Percentiles rank a stretch among this genome's conserved stretches.
phyloP scores from a whole-genome alignment of 768 basidiomycete genomes.

The Psilocybe subaeruginosa region DNA sequence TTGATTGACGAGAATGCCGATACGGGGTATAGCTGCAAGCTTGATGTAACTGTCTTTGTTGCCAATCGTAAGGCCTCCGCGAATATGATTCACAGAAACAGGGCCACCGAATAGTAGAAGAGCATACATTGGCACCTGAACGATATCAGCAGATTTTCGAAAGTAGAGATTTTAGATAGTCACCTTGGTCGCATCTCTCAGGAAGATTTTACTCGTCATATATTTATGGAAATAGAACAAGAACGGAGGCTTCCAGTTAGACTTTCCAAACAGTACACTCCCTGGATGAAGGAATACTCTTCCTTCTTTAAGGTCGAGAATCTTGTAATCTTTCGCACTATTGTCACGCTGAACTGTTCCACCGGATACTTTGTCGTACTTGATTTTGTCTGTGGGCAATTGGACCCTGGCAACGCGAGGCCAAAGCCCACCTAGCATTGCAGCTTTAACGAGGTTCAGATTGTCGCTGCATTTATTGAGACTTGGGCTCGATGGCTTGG shows the following conservation, averaged over 20 bases:
- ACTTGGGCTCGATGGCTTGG: constrained; percentile 44
- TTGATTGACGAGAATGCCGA: constrained; percentile 88
- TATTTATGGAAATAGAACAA: constrained; percentile 84
- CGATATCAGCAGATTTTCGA: not conserved
- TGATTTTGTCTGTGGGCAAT: constrained; percentile 72
- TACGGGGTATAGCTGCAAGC: constrained; percentile 85
- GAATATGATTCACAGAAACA: constrained; percentile 78
- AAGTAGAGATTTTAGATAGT: constrained; percentile 12
- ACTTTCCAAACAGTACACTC: constrained; percentile 75
- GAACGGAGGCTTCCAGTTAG: constrained; percentile 78
- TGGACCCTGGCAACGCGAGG: constrained; percentile 80
- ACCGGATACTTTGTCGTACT: constrained; percentile 84
- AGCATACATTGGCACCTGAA: constrained; percentile 84
- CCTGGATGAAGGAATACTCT: constrained; percentile 85
- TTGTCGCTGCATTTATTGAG: constrained; percentile 71
- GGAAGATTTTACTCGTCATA: constrained; percentile 80
- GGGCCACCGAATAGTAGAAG: constrained; percentile 83
- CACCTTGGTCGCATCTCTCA: constrained; percentile 89
- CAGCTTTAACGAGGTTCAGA: constrained; percentile 78
- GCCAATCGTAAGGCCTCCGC: constrained; percentile 72
- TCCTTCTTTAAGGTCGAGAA: constrained; percentile 68
- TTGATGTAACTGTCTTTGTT: constrained; percentile 56
- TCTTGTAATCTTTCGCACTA: constrained; percentile 80
- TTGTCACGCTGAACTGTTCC: constrained; percentile 88
- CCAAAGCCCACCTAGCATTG: constrained; percentile 87